Percentiles rank a stretch among this genome's conserved stretches.
Evolutionary conservation across 108 stramenopile species (phyloP).

Genomic region (Cyclotella baltica): DNA sequence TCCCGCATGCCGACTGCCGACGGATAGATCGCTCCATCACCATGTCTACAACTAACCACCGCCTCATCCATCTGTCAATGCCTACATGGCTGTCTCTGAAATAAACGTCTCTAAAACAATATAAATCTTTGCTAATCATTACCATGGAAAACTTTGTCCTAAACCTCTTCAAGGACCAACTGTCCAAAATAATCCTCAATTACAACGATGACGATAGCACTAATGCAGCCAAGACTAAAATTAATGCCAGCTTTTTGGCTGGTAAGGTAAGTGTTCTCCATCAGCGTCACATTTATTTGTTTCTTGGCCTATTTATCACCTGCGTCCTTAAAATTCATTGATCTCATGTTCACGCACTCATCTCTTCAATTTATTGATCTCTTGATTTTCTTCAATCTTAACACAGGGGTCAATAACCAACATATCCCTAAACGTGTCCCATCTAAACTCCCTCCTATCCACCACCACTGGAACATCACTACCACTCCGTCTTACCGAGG

Average conservation of each 20-base stretch:
- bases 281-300: no score
- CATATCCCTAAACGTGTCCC: slow-evolving; percentile 65
- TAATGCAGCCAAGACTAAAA: slow-evolving; percentile 77
- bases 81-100: no score
- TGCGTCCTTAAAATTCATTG: not conserved
- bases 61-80: no score
- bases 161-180: slow-evolving; percentile 80
- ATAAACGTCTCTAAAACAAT: no score
- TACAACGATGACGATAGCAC: no score
- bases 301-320: no score
- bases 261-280: slow-evolving; percentile 54
- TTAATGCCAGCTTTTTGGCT: slow-evolving; percentile 81
- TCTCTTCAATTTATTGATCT: not conserved
- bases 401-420: slow-evolving; percentile 68
- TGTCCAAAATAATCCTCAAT: slow-evolving; percentile 80
- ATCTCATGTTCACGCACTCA: not conserved
- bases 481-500: slow-evolving; percentile 62
- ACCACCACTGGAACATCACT: slow-evolving; percentile 48
- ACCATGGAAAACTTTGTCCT: slow-evolving; percentile 87
- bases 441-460: slow-evolving; percentile 65
- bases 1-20: no score
- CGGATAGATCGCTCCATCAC: no score
- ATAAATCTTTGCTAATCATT: no score
- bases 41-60: no score
- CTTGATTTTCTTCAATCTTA: not conserved